These are phyloP conservation scores for Citrullus mucosospermus DNA, from an alignment of 306 rosid species.

Conservation along the genomic window DNA sequence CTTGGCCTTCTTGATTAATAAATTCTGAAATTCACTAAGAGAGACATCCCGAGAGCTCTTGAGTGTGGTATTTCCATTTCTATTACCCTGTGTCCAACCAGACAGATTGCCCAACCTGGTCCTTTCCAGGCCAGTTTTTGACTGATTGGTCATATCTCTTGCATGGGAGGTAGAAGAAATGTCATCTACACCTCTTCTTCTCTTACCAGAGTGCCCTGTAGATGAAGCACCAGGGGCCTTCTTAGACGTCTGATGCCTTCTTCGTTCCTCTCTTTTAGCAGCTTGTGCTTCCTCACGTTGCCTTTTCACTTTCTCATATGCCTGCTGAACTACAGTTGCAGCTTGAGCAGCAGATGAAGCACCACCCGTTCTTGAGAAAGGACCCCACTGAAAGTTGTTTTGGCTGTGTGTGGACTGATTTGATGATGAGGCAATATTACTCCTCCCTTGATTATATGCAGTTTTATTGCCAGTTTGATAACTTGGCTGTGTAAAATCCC, in stretches of 20 bases:
- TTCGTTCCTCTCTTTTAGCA: constrained; percentile 52
- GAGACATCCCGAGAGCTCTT: constrained; percentile 22
- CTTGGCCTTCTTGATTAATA: constrained; percentile 49
- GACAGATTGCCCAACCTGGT: constrained; percentile 8
- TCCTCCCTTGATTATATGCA: constrained; percentile 29
- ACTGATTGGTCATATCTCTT: constrained; percentile 25
- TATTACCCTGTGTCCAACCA: constrained; percentile 15
- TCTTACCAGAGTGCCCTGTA: constrained; percentile 36
- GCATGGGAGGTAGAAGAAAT: constrained; percentile 19
- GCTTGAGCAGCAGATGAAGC: constrained; percentile 75
- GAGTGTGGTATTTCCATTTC: constrained; percentile 15
- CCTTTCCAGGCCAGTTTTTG: constrained; percentile 24
- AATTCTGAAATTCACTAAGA: constrained; percentile 26
- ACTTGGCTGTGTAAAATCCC: constrained; percentile 35
- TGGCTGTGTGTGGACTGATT: constrained; percentile 22
- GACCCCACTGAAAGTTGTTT: constrained; percentile 57
- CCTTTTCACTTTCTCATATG: constrained; percentile 82
- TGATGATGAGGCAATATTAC: constrained; percentile 16
- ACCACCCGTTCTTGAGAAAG: constrained; percentile 53
- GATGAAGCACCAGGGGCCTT: constrained; percentile 24
- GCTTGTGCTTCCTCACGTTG: constrained; percentile 87
- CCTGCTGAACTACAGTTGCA: constrained; percentile 79
- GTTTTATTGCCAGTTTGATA: constrained; percentile 26
- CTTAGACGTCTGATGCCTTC: constrained; percentile 49
- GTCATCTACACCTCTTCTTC: constrained; percentile 49